These are phyloP conservation scores for Pterocarpus macrocarpus DNA, from an alignment of 306 rosid genomes.

Conservation along the genomic window DNA sequence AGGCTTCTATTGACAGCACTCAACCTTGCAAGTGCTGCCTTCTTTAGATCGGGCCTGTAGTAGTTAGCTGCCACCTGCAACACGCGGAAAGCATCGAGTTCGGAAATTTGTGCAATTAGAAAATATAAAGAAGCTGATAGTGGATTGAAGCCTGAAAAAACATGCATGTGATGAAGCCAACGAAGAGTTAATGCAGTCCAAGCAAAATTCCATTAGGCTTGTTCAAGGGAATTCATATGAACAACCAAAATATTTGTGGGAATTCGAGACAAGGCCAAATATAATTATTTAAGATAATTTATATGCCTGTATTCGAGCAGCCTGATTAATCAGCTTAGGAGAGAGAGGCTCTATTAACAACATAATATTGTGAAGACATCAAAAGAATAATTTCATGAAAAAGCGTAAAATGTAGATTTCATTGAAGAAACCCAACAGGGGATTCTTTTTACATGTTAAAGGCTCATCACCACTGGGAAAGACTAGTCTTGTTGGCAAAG, in stretches of 20 bases:
- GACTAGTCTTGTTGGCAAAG: not conserved
- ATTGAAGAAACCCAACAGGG: constrained; percentile 45
- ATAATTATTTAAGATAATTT: not conserved
- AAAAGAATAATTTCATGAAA: not conserved
- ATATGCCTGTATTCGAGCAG: not conserved
- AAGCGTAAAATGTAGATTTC: constrained; percentile 68
- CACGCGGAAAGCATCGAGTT: not conserved
- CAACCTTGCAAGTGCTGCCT: constrained; percentile 91
- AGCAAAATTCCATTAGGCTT: too few species aligned
- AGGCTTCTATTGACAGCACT: constrained; percentile 88
- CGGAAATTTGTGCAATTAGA: not conserved
- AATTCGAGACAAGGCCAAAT: not conserved
- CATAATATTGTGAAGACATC: not conserved
- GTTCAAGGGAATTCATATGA: too few species aligned
- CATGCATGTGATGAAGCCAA: too few species aligned
- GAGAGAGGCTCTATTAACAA: not conserved
- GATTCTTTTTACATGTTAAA: constrained; percentile 53
- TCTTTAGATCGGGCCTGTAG: constrained; percentile 90
- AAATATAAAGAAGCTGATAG: not conserved
- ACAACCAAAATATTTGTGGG: too few species aligned
- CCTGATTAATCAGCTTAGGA: not conserved
- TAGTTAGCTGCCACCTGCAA: constrained; percentile 74
- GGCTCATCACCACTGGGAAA: constrained; percentile 61
- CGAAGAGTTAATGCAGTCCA: too few species aligned
- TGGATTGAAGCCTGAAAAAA: too few species aligned